phyloP scores from a whole-genome alignment of 805 yeast species.

The Metschnikowia kofuensis region DNA sequence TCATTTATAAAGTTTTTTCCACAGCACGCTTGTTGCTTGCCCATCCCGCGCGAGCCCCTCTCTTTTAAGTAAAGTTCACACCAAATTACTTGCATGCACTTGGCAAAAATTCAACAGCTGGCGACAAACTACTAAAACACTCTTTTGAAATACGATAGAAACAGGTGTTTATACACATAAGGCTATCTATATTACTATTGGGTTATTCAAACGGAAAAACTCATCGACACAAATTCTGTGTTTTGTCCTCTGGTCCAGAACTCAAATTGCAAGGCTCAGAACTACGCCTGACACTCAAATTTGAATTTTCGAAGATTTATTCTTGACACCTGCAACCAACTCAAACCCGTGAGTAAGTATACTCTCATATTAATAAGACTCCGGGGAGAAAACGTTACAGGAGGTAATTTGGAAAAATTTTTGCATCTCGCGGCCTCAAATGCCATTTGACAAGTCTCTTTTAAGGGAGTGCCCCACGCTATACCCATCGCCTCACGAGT shows the following conservation, averaged over 20 bases:
- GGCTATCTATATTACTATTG: too few species aligned
- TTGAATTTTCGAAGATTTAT: neutral
- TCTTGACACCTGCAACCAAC: neutral
- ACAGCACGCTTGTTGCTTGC: neutral
- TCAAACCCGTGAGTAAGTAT: neutral
- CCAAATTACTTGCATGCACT: constrained; percentile 5
- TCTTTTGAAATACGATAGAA: neutral
- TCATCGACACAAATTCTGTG: too few species aligned
- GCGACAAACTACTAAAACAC: neutral
- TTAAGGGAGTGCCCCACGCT: constrained; percentile 46
- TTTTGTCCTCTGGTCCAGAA: neutral
- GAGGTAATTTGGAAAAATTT: too few species aligned
- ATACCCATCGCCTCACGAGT: constrained; percentile 43
- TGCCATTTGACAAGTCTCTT: constrained; percentile 25
- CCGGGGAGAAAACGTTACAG: neutral
- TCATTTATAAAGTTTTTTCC: too few species aligned
- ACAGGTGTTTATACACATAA: too few species aligned
- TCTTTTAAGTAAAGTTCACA: constrained; percentile 2
- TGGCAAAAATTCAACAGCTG: neutral
- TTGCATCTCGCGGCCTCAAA: neutral
- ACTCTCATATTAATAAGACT: neutral
- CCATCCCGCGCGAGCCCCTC: constrained; percentile 5
- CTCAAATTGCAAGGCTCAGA: constrained; percentile 1
- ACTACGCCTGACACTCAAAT: constrained; percentile 2
- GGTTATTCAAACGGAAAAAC: too few species aligned